Percentiles rank a stretch among this genome's conserved stretches.
Conservation (phyloP, 2,329 filamentous ascomycete species). For the Atkinsonella texensis region DNA sequence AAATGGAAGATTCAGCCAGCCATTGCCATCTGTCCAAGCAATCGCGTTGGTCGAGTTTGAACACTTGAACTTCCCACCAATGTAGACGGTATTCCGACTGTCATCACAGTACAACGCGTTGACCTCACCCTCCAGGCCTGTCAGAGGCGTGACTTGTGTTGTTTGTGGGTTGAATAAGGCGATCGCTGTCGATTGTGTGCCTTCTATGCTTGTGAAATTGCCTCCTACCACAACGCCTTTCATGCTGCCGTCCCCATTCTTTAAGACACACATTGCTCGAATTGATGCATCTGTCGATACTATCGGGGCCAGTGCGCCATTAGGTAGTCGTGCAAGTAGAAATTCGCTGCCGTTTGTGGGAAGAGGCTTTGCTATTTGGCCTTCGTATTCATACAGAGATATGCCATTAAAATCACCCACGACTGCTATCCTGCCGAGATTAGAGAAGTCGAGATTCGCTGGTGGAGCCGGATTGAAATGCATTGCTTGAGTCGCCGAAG, state of each 20-base stretch:
- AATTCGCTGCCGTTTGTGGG: conserved; percentile 69
- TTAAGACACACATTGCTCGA: conserved; percentile 74
- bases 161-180: conserved; percentile 70
- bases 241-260: conserved; percentile 50
- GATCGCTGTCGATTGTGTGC: conserved; percentile 62
- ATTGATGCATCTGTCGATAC: conserved; percentile 74
- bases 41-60: conserved; percentile 82
- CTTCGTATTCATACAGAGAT: conserved; percentile 76
- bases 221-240: conserved; percentile 77
- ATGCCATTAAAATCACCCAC: conserved; percentile 85
- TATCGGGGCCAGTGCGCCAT: conserved; percentile 67
- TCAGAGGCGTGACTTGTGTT: conserved; percentile 56
- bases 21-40: conserved; percentile 56
- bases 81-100: conserved; percentile 66
- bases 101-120: conserved; percentile 73
- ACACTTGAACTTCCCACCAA: conserved; percentile 76
- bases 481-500: conserved; percentile 35
- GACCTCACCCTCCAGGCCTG: conserved; percentile 75
- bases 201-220: conserved; percentile 87
- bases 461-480: conserved; percentile 51
- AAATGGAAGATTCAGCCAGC: conserved; percentile 77
- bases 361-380: conserved; percentile 58
- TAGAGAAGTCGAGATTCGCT: conserved; percentile 64
- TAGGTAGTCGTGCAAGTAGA: conserved; percentile 70
- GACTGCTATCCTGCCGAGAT: conserved; percentile 72